Conservation (phyloP, 2,329 filamentous ascomycete species). For the Neopestalotiopsis sp. region DNA sequence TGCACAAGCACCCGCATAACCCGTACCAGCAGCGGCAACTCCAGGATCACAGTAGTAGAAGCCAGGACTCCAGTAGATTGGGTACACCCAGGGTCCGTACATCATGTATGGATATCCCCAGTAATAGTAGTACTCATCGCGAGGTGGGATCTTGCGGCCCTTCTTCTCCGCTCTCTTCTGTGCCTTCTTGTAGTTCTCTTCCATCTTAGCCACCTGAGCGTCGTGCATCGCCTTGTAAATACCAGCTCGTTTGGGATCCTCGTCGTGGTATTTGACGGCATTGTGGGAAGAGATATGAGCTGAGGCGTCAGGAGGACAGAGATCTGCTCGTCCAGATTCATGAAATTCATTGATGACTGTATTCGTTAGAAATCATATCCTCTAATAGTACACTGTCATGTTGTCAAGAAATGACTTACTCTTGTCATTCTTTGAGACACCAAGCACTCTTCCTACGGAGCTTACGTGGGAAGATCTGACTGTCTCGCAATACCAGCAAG, state of each 20-base stretch:
- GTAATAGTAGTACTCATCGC: conserved; percentile 56
- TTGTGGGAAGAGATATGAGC: conserved; percentile 79
- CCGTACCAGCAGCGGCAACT: conserved; percentile 38
- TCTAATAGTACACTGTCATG: no score
- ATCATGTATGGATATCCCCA: conserved; percentile 60
- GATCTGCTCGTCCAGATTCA: conserved; percentile 50
- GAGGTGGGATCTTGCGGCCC: conserved; percentile 51
- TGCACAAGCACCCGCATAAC: conserved; percentile 47
- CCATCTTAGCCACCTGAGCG: conserved; percentile 43
- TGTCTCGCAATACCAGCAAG: conserved; percentile 85
- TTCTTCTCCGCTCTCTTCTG: conserved; percentile 54
- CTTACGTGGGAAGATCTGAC: conserved; percentile 63
- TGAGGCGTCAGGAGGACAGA: conserved; percentile 61
- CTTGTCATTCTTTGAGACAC: conserved; percentile 51
- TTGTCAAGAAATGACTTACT: conserved; percentile 30
- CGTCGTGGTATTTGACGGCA: conserved; percentile 52
- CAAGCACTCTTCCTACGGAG: conserved; percentile 49
- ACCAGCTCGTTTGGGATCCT: conserved; percentile 31
- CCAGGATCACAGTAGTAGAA: conserved; percentile 54
- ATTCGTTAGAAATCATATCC: neutral
- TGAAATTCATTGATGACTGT: conserved; percentile 51
- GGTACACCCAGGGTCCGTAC: conserved; percentile 53
- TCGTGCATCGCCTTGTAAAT: conserved; percentile 43
- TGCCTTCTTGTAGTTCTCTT: conserved; percentile 63
- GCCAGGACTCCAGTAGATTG: conserved; percentile 47